These are phyloP conservation scores for Neodidymelliopsis sp. DNA, from an alignment of 2,329 filamentous ascomycete genomes.

Conservation along the genomic window DNA sequence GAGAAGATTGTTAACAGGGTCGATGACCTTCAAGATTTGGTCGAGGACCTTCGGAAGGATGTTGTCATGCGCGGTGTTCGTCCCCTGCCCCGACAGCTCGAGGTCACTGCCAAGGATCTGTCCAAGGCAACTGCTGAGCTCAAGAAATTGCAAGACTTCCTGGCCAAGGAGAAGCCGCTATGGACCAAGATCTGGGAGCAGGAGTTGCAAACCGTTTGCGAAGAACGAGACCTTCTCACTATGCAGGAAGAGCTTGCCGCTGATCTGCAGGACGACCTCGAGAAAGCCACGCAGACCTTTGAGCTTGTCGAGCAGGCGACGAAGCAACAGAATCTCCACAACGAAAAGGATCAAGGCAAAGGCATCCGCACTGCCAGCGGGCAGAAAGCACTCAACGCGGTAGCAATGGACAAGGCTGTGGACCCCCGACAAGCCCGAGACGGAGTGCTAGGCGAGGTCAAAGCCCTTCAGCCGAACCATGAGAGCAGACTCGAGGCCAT, in stretches of 20 bases:
- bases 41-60: conserved; percentile 96
- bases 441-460: conserved; percentile 88
- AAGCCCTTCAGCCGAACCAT: conserved; percentile 92
- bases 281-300: conserved; percentile 93
- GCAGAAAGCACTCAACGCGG: conserved; percentile 43
- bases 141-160: conserved; percentile 91
- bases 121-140: conserved; percentile 81
- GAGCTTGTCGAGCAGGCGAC: conserved; percentile 95
- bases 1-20: conserved; percentile 91
- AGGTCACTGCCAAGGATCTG: conserved; percentile 88
- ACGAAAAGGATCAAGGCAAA: conserved; percentile 62
- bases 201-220: conserved; percentile 93
- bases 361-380: conserved; percentile 60
- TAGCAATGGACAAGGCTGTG: conserved; percentile 55
- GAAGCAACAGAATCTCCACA: conserved; percentile 91
- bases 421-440: conserved; percentile 89
- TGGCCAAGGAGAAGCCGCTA: conserved; percentile 89
- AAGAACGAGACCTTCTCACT: conserved; percentile 91
- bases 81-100: conserved; percentile 87
- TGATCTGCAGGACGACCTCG: conserved; percentile 91
- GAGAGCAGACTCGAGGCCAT: conserved; percentile 93
- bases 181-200: conserved; percentile 99
- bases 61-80: conserved; percentile 92
- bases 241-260: conserved; percentile 95
- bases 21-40: conserved; percentile 94